Conservation (phyloP, 495 filamentous ascomycete species). For the Lepidopterella palustris region DNA sequence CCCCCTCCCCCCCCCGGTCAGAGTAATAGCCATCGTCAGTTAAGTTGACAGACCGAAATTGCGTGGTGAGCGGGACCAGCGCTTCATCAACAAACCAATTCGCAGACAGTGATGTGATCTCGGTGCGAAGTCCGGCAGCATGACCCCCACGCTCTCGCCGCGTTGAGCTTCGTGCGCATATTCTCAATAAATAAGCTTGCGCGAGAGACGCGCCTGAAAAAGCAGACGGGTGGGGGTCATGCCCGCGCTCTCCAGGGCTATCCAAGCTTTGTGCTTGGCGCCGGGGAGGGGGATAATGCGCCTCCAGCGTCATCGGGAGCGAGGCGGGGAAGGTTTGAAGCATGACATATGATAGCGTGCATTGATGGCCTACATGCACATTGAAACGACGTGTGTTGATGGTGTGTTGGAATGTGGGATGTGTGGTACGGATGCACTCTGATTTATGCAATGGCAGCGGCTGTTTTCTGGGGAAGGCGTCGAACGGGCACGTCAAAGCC, state of each 20-base stretch:
- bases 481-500: not conserved
- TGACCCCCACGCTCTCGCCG: not conserved
- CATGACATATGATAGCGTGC: slow-evolving; percentile 2
- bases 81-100: not conserved
- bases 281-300: not conserved
- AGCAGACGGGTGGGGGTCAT: not conserved
- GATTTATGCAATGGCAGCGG: not conserved
- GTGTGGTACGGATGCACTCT: not conserved
- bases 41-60: not conserved
- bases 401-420: not conserved
- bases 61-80: not conserved
- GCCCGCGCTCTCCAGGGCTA: not conserved
- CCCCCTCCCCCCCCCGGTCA: too few species aligned
- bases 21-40: too few species aligned
- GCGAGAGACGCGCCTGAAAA: slow-evolving; percentile 1
- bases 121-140: not conserved
- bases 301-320: not conserved
- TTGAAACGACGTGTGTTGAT: not conserved
- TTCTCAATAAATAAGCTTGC: not conserved
- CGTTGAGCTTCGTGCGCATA: not conserved
- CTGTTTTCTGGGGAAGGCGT: not conserved
- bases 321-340: not conserved
- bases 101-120: not conserved
- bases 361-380: not conserved
- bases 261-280: not conserved